phyloP scores from a whole-genome alignment of 2,329 filamentous ascomycete genomes.

The Parastagonospora nodorum region DNA sequence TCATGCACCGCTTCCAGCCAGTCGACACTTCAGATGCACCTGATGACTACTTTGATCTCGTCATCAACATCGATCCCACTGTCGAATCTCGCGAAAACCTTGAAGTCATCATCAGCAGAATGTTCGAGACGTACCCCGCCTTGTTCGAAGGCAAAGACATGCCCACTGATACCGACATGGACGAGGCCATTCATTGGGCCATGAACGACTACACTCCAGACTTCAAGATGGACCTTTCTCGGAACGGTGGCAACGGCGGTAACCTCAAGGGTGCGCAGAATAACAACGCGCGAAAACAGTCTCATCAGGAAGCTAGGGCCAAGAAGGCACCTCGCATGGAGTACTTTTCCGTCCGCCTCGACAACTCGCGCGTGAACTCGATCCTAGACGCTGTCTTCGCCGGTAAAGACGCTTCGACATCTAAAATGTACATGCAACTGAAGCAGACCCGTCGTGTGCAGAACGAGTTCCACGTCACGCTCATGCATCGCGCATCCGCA shows the following conservation, averaged over 20 bases:
- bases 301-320: conserved; percentile 48
- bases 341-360: conserved; percentile 67
- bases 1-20: conserved; percentile 83
- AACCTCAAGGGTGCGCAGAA: conserved; percentile 17
- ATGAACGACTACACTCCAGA: conserved; percentile 78
- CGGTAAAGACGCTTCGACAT: conserved; percentile 56
- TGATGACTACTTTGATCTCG: conserved; percentile 79
- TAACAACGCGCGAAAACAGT: conserved; percentile 12
- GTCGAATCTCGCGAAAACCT: conserved; percentile 83
- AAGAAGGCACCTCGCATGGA: conserved; percentile 61
- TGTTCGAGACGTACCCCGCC: conserved; percentile 79
- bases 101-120: conserved; percentile 72
- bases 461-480: conserved; percentile 86
- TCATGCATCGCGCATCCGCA: conserved; percentile 77
- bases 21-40: conserved; percentile 70
- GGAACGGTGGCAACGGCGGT: conserved; percentile 35
- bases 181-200: conserved; percentile 76
- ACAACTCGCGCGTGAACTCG: conserved; percentile 56
- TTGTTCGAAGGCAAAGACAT: conserved; percentile 66
- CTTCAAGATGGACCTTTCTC: conserved; percentile 74
- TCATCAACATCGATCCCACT: conserved; percentile 83
- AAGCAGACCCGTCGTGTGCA: conserved; percentile 77
- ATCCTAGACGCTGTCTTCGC: conserved; percentile 75
- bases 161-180: conserved; percentile 74
- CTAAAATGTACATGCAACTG: conserved; percentile 77